Percentiles rank a stretch among this genome's conserved stretches.
Evolutionary conservation across 306 rosid species (phyloP).

Genomic region (Echinosophora koreensis): DNA sequence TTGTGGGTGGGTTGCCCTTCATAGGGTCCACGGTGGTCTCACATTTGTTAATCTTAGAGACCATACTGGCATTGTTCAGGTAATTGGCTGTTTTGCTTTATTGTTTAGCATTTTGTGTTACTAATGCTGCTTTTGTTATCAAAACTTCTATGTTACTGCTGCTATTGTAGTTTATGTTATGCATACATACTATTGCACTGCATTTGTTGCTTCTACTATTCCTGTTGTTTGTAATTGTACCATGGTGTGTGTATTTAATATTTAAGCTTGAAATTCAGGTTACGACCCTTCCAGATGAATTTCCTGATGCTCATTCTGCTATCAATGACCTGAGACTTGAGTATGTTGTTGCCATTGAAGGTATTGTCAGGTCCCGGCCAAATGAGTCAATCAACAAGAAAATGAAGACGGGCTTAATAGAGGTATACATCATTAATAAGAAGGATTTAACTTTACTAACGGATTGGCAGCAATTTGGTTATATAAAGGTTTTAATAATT

Average conservation of each 20-base stretch:
- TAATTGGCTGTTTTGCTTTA: slow-evolving; percentile 21
- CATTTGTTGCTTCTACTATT: slow-evolving; percentile 15
- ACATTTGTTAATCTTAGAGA: slow-evolving; percentile 88
- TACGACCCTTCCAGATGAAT: slow-evolving; percentile 92
- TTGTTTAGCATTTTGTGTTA: slow-evolving; percentile 1
- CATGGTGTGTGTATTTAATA: slow-evolving; percentile 24
- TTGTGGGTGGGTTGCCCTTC: slow-evolving; percentile 98
- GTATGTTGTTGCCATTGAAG: slow-evolving; percentile 92
- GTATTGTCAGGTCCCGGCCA: slow-evolving; percentile 82
- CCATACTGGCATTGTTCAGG: slow-evolving; percentile 87
- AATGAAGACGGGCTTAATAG: slow-evolving; percentile 87
- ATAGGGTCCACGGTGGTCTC: slow-evolving; percentile 88
- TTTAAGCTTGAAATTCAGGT: slow-evolving; percentile 57
- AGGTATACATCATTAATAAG: slow-evolving; percentile 55
- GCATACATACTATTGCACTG: background rate
- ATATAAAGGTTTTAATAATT: background rate
- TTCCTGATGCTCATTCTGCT: slow-evolving; percentile 77
- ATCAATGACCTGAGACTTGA: slow-evolving; percentile 79
- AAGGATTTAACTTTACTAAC: background rate
- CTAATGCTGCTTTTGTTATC: too few species aligned
- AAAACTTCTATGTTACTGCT: too few species aligned
- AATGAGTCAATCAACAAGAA: slow-evolving; percentile 76
- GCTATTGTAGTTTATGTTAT: slow-evolving; percentile 16
- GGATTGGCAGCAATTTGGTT: slow-evolving; percentile 1
- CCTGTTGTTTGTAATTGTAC: background rate